Percentiles rank a stretch among this genome's conserved stretches.
phyloP scores from a whole-genome alignment of 345 rosid species.

The Ceriops decandra region DNA sequence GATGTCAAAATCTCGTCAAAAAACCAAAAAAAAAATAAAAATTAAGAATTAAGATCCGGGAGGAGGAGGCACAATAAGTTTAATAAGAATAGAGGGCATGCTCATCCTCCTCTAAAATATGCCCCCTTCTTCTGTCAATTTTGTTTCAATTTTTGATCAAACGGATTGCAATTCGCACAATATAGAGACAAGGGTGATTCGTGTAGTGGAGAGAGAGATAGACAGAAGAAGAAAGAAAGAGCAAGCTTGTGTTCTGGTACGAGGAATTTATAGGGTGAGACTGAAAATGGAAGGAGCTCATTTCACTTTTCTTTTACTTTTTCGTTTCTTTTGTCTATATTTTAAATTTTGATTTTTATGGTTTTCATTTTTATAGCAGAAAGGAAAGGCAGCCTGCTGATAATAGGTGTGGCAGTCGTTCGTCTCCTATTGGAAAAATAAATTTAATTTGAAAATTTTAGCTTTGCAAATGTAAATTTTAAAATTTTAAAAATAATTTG shows the following conservation, averaged over 20 bases:
- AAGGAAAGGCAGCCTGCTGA: not conserved
- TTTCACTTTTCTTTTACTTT: not conserved
- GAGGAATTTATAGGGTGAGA: constrained; percentile 38
- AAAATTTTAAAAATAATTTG: too few relatives aligned
- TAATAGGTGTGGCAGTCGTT: too few relatives aligned
- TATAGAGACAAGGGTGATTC: constrained; percentile 3
- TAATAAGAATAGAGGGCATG: constrained; percentile 45
- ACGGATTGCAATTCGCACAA: constrained; percentile 20
- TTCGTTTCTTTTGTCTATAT: not conserved
- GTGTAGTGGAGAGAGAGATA: too few relatives aligned
- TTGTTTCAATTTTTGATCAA: constrained; percentile 20
- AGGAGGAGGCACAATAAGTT: constrained; percentile 47
- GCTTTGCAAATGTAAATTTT: too few relatives aligned
- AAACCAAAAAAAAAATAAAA: constrained; percentile 12
- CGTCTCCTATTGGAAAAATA: too few relatives aligned
- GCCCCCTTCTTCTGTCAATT: constrained; percentile 34
- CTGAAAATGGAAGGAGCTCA: constrained; percentile 22
- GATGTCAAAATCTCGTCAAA: constrained; percentile 55
- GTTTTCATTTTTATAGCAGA: not conserved
- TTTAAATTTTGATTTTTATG: constrained; percentile 7
- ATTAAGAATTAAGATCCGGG: constrained; percentile 66
- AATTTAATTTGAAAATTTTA: too few relatives aligned
- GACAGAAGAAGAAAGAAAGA: constrained; percentile 15
- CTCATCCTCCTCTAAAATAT: constrained; percentile 50
- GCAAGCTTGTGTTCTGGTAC: constrained; percentile 15